A percentile compares a stretch with the other conserved stretches of the same genome.
phyloP scores from a whole-genome alignment of 208 protist genomes.

The Sergeia podlipaevii region DNA sequence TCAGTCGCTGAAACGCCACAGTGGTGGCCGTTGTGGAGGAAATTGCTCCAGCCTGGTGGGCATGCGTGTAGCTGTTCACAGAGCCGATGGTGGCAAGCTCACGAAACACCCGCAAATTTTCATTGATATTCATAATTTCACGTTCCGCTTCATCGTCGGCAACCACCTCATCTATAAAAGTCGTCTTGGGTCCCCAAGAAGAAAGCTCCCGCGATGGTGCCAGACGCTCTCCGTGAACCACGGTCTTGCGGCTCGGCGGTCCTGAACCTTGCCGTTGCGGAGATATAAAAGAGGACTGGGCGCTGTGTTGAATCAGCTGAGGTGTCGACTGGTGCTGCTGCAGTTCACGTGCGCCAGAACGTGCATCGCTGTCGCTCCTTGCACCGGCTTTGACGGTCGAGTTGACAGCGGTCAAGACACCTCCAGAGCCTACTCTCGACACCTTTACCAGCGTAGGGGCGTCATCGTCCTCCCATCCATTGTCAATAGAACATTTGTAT shows the following conservation, averaged over 20 bases:
- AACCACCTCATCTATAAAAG: conserved; percentile 19
- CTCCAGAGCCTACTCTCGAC: neutral
- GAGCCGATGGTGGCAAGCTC: conserved; percentile 35
- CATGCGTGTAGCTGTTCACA: conserved; percentile 19
- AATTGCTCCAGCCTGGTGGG: conserved; percentile 36
- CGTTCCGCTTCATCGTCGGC: conserved; percentile 3
- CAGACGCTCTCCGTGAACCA: neutral
- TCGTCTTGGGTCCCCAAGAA: conserved; percentile 45
- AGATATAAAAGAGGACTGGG: neutral
- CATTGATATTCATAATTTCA: conserved; percentile 33
- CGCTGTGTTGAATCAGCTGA: neutral
- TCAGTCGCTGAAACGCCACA: conserved; percentile 67
- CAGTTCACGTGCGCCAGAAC: neutral
- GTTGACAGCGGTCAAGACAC: neutral
- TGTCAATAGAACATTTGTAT: conserved; percentile 38
- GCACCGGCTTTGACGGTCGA: neutral
- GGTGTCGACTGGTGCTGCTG: neutral
- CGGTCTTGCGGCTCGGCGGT: neutral
- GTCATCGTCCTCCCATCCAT: neutral
- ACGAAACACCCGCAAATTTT: conserved; percentile 52
- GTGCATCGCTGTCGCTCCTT: neutral
- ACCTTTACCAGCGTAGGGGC: neutral
- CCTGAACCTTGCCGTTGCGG: neutral
- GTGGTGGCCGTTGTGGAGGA: conserved; percentile 72
- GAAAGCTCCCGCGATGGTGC: conserved; percentile 9